Conservation (phyloP, 2,329 filamentous ascomycete genomes). For the Fusarium clavum region DNA sequence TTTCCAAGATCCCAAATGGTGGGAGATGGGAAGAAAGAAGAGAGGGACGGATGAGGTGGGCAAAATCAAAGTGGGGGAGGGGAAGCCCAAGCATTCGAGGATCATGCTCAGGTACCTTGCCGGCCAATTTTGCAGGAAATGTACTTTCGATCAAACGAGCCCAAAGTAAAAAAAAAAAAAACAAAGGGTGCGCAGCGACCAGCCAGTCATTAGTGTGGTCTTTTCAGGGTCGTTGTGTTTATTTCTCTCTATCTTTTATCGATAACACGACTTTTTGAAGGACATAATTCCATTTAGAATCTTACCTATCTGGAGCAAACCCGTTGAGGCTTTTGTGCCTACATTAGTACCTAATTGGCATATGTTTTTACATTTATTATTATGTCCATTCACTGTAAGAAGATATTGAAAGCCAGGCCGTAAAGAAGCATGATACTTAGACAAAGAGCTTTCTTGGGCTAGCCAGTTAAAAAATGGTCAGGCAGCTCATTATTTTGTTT, state of each 20-base stretch:
- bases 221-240: slow-evolving; percentile 19
- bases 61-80: slow-evolving; percentile 46
- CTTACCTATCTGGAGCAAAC: neutral
- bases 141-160: slow-evolving; percentile 28
- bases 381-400: neutral
- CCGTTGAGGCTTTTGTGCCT: neutral
- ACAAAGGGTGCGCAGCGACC: slow-evolving; percentile 38
- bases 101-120: slow-evolving; percentile 20
- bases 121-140: slow-evolving; percentile 14
- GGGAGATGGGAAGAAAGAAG: slow-evolving; percentile 42
- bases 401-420: neutral
- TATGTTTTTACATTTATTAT: neutral
- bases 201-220: slow-evolving; percentile 29
- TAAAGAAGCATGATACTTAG: neutral
- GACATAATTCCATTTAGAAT: neutral
- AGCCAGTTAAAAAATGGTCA: slow-evolving; percentile 4
- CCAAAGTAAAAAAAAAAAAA: slow-evolving; percentile 30
- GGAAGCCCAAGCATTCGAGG: slow-evolving; percentile 39
- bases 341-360: neutral
- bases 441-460: slow-evolving; percentile 10
- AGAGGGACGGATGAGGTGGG: slow-evolving; percentile 41
- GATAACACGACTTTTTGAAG: neutral
- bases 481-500: slow-evolving; percentile 5
- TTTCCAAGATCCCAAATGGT: slow-evolving; percentile 43
- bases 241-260: slow-evolving; percentile 14